Percentiles rank a stretch among this genome's conserved stretches.
Conservation (phyloP, 768 basidiomycete species). For the Albatrellus ellisii region DNA sequence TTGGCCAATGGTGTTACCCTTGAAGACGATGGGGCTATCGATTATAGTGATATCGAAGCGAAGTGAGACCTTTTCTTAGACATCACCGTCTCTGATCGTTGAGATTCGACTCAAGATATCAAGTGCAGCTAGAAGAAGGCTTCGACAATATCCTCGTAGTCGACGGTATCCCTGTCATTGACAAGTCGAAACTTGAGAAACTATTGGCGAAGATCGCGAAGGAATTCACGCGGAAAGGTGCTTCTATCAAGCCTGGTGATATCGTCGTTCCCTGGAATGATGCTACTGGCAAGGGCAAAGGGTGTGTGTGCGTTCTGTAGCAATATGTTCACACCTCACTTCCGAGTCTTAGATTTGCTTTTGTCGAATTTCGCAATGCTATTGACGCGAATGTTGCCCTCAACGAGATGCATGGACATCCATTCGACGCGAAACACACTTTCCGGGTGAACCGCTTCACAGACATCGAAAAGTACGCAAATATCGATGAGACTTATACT, state of each 20-base stretch:
- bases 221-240: slow-evolving; percentile 74
- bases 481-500: slow-evolving; percentile 63
- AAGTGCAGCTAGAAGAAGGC: slow-evolving; percentile 70
- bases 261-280: slow-evolving; percentile 88
- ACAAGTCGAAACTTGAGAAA: slow-evolving; percentile 72
- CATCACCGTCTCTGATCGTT: not conserved
- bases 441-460: slow-evolving; percentile 81
- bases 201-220: slow-evolving; percentile 72
- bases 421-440: slow-evolving; percentile 79
- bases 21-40: slow-evolving; percentile 8
- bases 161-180: slow-evolving; percentile 86
- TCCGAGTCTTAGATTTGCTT: slow-evolving; percentile 46
- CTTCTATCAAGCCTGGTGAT: slow-evolving; percentile 59
- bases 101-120: slow-evolving; percentile 47
- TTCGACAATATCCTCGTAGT: slow-evolving; percentile 89
- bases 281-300: slow-evolving; percentile 74
- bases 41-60: slow-evolving; percentile 14
- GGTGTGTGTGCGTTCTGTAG: slow-evolving; percentile 34
- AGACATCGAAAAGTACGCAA: slow-evolving; percentile 75
- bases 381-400: slow-evolving; percentile 64
- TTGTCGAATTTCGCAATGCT: slow-evolving; percentile 61
- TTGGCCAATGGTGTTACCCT: not conserved
- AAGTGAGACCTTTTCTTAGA: slow-evolving; percentile 3
- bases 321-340: slow-evolving; percentile 1
- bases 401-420: slow-evolving; percentile 55